A percentile compares a stretch with the other conserved stretches of the same genome.
Conservation (phyloP, 2,329 filamentous ascomycete genomes). For the Fusarium neocosmosporiellum region DNA sequence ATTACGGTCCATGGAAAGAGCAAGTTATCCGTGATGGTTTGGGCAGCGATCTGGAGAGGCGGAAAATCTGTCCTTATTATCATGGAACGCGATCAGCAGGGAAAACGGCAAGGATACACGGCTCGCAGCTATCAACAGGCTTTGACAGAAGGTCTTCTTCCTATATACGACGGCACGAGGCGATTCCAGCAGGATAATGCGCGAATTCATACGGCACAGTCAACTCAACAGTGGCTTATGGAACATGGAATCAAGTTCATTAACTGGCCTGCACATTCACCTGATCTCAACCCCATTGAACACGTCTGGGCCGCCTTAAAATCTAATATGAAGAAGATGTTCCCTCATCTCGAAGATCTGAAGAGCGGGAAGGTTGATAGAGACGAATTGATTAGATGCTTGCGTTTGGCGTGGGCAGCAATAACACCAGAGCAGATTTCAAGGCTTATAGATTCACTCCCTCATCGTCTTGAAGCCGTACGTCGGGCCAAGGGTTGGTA, state of each 20-base stretch:
- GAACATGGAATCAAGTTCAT: background rate
- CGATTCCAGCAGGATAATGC: background rate
- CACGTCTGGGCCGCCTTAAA: background rate
- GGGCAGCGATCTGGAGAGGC: background rate
- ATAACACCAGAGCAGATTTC: background rate
- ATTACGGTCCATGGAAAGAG: background rate
- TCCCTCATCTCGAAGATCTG: background rate
- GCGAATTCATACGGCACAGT: background rate
- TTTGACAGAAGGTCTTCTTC: background rate
- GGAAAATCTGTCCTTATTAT: background rate
- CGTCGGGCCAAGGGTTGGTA: background rate
- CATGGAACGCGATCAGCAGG: background rate
- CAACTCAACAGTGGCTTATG: background rate
- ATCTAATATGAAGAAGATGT: background rate
- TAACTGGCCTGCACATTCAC: background rate
- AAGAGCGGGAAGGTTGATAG: background rate
- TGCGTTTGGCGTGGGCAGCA: background rate
- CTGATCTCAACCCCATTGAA: conserved; percentile 13
- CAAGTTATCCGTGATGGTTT: background rate
- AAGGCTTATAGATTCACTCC: background rate
- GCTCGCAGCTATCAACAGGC: background rate
- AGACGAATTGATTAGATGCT: background rate
- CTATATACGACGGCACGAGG: background rate
- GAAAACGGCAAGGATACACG: background rate
- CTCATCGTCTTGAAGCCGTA: background rate